Conservation (phyloP, 2,329 filamentous ascomycete species). For the Sporothrix curviconia region DNA sequence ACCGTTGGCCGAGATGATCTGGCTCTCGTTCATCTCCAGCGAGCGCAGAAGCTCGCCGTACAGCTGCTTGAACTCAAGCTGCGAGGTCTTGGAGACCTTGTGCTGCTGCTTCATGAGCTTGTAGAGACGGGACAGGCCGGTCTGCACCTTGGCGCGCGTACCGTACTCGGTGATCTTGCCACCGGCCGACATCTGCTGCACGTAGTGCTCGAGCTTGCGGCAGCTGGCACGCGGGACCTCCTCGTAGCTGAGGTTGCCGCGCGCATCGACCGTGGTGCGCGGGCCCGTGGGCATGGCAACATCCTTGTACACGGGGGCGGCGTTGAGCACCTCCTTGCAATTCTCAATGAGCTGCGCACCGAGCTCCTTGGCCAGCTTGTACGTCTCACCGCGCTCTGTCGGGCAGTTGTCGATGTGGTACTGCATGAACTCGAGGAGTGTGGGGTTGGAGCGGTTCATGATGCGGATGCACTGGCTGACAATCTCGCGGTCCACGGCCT, state of each 20-base stretch:
- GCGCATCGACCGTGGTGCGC: conserved; percentile 83
- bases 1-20: conserved; percentile 68
- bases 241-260: conserved; percentile 86
- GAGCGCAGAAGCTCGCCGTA: conserved; percentile 94
- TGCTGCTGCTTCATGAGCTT: conserved; percentile 98
- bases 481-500: conserved; percentile 92
- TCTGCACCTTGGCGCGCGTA: conserved; percentile 96
- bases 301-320: conserved; percentile 90
- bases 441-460: conserved; percentile 98
- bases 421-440: conserved; percentile 97
- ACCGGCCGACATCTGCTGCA: conserved; percentile 96
- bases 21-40: conserved; percentile 93
- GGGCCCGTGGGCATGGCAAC: conserved; percentile 88
- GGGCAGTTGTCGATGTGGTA: conserved; percentile 99
- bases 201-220: conserved; percentile 96
- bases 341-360: conserved; percentile 93
- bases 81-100: conserved; percentile 91
- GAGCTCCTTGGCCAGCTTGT: conserved; percentile 93
- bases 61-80: conserved; percentile 90
- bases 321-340: conserved; percentile 83
- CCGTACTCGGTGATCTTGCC: conserved; percentile 98
- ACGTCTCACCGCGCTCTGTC: conserved; percentile 92
- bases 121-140: conserved; percentile 89
- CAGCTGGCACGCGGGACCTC: conserved; percentile 82
- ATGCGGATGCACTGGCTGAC: conserved; percentile 98